Evolutionary conservation across 2,329 filamentous ascomycete species (phyloP).

Genomic region (Metarhizium humberi): DNA sequence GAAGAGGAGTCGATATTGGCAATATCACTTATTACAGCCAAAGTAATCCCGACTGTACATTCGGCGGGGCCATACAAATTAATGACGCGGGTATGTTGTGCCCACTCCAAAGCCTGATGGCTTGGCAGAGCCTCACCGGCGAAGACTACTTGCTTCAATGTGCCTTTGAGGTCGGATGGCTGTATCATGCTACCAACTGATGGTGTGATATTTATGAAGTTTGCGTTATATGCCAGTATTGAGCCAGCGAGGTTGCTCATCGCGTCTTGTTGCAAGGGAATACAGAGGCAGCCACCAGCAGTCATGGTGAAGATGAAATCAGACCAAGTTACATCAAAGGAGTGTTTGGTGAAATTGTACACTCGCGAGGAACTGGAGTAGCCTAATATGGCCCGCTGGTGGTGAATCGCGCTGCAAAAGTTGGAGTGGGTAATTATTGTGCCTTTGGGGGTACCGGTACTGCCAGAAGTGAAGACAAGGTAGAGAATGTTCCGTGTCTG

Average conservation of each 20-base stretch:
- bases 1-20: not conserved
- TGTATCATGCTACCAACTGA: conserved; percentile 10
- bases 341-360: conserved; percentile 5
- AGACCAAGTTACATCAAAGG: conserved; percentile 7
- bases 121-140: conserved; percentile 9
- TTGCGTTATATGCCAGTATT: conserved; percentile 7
- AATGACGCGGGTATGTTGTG: conserved; percentile 8
- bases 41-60: conserved; percentile 4
- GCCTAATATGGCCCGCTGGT: conserved; percentile 3
- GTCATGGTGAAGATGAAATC: conserved; percentile 6
- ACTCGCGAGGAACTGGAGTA: conserved; percentile 4
- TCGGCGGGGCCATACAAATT: conserved; percentile 16
- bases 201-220: conserved; percentile 11
- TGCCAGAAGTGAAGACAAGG: conserved; percentile 12
- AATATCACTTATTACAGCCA: not conserved
- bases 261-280: conserved; percentile 10
- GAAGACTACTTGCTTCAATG: conserved; percentile 10
- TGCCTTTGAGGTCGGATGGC: not conserved
- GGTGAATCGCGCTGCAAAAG: conserved; percentile 5
- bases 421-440: conserved; percentile 9
- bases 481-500: conserved; percentile 8
- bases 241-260: conserved; percentile 7
- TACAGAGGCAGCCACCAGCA: conserved; percentile 6
- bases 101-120: conserved; percentile 4
- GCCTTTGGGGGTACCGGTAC: conserved; percentile 6